A percentile compares a stretch with the other conserved stretches of the same genome.
These are phyloP conservation scores for Podila epigama DNA, from an alignment of 192 early-diverging fungal genomes.

Conservation along the genomic window DNA sequence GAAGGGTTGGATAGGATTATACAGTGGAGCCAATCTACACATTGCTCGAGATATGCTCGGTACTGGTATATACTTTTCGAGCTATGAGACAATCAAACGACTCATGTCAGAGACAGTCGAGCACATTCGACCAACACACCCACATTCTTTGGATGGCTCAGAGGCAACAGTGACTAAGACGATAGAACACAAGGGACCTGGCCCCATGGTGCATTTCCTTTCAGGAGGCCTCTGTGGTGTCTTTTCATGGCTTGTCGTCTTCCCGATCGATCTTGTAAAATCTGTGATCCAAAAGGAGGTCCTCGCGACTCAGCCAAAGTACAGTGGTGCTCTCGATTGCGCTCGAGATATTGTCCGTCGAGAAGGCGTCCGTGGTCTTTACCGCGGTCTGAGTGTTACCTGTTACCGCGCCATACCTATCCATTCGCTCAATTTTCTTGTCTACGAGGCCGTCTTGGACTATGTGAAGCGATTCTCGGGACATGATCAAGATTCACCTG, in stretches of 20 bases:
- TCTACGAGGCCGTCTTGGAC: slow-evolving; percentile 67
- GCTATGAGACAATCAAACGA: slow-evolving; percentile 69
- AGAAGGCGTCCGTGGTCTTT: slow-evolving; percentile 67
- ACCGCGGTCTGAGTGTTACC: slow-evolving; percentile 78
- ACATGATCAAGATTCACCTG: slow-evolving; percentile 15
- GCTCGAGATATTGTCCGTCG: slow-evolving; percentile 58
- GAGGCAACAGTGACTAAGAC: background rate
- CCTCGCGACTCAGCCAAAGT: slow-evolving; percentile 55
- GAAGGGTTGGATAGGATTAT: slow-evolving; percentile 58
- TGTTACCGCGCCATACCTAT: slow-evolving; percentile 81
- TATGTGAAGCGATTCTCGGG: slow-evolving; percentile 39
- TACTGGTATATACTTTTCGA: slow-evolving; percentile 76
- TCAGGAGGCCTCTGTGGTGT: slow-evolving; percentile 82
- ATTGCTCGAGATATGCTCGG: slow-evolving; percentile 68
- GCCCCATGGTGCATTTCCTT: slow-evolving; percentile 76
- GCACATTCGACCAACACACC: slow-evolving; percentile 26
- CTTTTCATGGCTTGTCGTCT: slow-evolving; percentile 78
- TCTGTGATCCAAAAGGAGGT: slow-evolving; percentile 79
- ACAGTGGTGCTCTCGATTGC: slow-evolving; percentile 53
- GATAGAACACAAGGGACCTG: slow-evolving; percentile 47
- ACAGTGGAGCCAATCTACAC: slow-evolving; percentile 53
- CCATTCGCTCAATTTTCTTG: slow-evolving; percentile 84
- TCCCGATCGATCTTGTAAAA: slow-evolving; percentile 81
- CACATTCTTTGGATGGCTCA: slow-evolving; percentile 38
- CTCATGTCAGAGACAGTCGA: slow-evolving; percentile 54